Evolutionary conservation across 768 basidiomycete genomes (phyloP), one percentile per base, ranked within the genome.

Genomic region (Mycena chlorophos): DNA sequence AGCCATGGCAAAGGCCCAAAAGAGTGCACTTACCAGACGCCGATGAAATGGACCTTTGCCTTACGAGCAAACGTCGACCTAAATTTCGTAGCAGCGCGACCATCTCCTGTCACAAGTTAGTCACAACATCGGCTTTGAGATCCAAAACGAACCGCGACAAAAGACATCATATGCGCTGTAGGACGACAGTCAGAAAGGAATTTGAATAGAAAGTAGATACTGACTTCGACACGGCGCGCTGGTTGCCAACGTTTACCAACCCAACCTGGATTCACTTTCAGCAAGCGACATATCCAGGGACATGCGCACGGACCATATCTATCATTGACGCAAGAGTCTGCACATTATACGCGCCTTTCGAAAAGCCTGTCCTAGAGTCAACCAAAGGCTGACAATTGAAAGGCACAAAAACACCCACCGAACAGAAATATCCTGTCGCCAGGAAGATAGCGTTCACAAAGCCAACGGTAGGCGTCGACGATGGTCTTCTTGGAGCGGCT

Each of bases 341-440:
- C 14, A 51, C 63, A 56, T 64, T 58, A 22, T 64, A 59, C 8
- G 63, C 65, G 19, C 65, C 65, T 6, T 46, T 49, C 29, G 60
- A 51, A 53, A 61, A 61, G 22, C 60, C 60, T 61, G 38, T 10
- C 4, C 23, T 37, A 22, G 13, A 10, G 37, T 30, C 49, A 60
- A 10, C 62, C 37, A 49, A 39, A 2, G 13, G 31, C 16, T 28
- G 49, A 34, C 1, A 17, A 47, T 13, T 16, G 20, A 28, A 27
- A 6, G n/a, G 30, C 10, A 12, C 6, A 26, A 5, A 17, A n/a
- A n/a, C 2, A 4, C 51, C 3, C 20, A 66, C 65, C 65, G 27
- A 66, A 63, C 16, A 66, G 31, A 53, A 51, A 66, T 38, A 66
- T 64, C 19, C 50, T 54, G 50, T 66, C 65, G 22, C 63, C 61